A percentile compares a stretch with the other conserved stretches of the same genome.
Conservation (phyloP, 495 filamentous ascomycete species). For the Talaromyces ruber region DNA sequence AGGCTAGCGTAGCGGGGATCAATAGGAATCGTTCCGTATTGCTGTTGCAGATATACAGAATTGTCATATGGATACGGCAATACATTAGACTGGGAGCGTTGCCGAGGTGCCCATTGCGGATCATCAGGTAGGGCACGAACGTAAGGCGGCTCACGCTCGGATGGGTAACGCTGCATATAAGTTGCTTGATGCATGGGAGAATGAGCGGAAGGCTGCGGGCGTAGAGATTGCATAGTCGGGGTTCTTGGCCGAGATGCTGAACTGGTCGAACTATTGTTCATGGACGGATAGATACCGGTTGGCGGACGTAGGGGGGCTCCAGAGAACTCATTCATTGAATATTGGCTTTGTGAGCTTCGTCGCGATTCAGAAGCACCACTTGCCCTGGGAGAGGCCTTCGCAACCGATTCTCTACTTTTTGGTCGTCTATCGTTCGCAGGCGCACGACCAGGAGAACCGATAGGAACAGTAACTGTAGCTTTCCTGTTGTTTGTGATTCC, state of each 20-base stretch:
- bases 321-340: conserved; percentile 3
- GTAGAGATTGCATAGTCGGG: conserved; percentile 29
- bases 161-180: conserved; percentile 20
- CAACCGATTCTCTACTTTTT: conserved; percentile 2
- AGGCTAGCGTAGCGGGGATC: conserved; percentile 15
- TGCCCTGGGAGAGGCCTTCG: conserved; percentile 5
- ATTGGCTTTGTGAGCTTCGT: not conserved
- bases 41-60: conserved; percentile 19
- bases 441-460: conserved; percentile 9
- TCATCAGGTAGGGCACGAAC: conserved; percentile 35
- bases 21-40: conserved; percentile 14
- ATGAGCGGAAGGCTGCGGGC: conserved; percentile 22
- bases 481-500: conserved; percentile 31
- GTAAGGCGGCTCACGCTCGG: conserved; percentile 16
- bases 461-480: conserved; percentile 15
- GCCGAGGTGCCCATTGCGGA: conserved; percentile 34
- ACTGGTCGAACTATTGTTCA: conserved; percentile 16
- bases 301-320: not conserved
- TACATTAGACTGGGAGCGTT: conserved; percentile 26
- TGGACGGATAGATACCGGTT: not conserved
- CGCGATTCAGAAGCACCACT: conserved; percentile 1
- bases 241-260: conserved; percentile 31
- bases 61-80: conserved; percentile 21
- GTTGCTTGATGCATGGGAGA: conserved; percentile 25
- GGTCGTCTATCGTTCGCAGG: conserved; percentile 7